These are phyloP conservation scores for Leishmania braziliensis DNA, from an alignment of 208 protist genomes.

Conservation along the genomic window DNA sequence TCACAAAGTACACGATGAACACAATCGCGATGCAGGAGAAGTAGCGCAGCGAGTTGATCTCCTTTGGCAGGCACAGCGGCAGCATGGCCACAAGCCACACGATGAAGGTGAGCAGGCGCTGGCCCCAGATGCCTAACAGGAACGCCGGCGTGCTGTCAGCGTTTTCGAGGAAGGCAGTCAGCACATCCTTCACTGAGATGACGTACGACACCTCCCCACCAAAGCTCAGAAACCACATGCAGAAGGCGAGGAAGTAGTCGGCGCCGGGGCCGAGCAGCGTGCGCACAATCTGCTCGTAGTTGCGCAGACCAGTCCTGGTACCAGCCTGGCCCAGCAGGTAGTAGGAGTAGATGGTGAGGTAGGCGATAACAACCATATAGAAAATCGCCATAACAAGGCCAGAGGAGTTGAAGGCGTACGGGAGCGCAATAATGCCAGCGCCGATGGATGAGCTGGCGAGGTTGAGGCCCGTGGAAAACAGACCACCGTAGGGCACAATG, in stretches of 20 bases:
- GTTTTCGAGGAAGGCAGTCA: slow-evolving; percentile 50
- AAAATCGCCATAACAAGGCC: slow-evolving; percentile 48
- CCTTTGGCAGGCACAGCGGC: slow-evolving; percentile 72
- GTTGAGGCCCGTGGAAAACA: slow-evolving; percentile 54
- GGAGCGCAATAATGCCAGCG: slow-evolving; percentile 59
- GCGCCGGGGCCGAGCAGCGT: slow-evolving; percentile 45
- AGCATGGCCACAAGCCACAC: slow-evolving; percentile 78
- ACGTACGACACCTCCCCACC: slow-evolving; percentile 72
- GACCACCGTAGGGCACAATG: slow-evolving; percentile 58
- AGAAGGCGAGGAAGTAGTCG: slow-evolving; percentile 60
- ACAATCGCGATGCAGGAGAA: slow-evolving; percentile 58
- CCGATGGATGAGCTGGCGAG: slow-evolving; percentile 51
- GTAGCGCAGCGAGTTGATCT: slow-evolving; percentile 84
- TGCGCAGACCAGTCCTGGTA: slow-evolving; percentile 40
- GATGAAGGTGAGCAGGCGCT: slow-evolving; percentile 48
- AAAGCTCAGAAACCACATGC: slow-evolving; percentile 60
- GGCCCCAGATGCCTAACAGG: slow-evolving; percentile 31
- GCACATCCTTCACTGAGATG: slow-evolving; percentile 67
- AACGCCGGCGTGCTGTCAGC: slow-evolving; percentile 34
- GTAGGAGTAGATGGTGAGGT: slow-evolving; percentile 64
- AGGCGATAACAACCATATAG: slow-evolving; percentile 36
- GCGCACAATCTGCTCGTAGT: slow-evolving; percentile 52
- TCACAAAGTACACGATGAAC: slow-evolving; percentile 76
- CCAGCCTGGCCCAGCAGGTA: slow-evolving; percentile 41
- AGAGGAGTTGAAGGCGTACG: slow-evolving; percentile 51